Evolutionary conservation across 148 eudicot genomes (phyloP), one percentile per base, ranked within the genome.

Genomic region (Dianthus caryophyllus): DNA sequence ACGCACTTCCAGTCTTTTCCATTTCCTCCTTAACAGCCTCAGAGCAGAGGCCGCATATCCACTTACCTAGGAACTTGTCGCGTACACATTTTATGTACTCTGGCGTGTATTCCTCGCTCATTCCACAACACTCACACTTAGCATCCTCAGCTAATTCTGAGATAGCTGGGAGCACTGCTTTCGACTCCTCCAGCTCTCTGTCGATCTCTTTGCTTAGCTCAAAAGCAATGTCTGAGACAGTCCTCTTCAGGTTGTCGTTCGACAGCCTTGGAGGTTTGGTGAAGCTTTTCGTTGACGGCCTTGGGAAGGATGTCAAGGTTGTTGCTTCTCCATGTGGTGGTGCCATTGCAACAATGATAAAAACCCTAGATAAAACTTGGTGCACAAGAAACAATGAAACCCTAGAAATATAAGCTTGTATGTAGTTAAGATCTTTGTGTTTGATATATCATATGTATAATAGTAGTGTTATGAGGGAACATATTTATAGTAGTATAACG

Each of bases 121-220:
- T 87, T 22, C 88, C 93, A 69, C 97, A 90, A 65, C 97, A 90
- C 75, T 90, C 97, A 41, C 97, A 90, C 64, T 82, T 90, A 15
- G 87, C 90, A 11, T 85, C 80, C 61, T 82, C 90, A 4, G 84
- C 88, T 55, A n/a, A n/a, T n/a, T 89, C 96, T 0, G 87, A 77
- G 43, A 89, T 82, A 0, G 83, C 79, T 1, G 90, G 79, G n/a
- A 85, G 81, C 6, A 61, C 33, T 17, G 64, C 33, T 17, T 53
- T 61, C 1, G 72, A 26, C n/a, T 74, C 70, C 2, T 39, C 69
- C 4, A 71, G 50, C 17, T 74, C 77, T 9, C 66, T 73, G 14
- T 62, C 58, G 10, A 73, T 78, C 29, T 82, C 85, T 58, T 79
- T 80, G 67, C 75, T 78, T 17, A 90, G 65, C 73, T 81, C 80